Conservation (phyloP, 208 protist genomes). For the Naegleria fowleri region DNA sequence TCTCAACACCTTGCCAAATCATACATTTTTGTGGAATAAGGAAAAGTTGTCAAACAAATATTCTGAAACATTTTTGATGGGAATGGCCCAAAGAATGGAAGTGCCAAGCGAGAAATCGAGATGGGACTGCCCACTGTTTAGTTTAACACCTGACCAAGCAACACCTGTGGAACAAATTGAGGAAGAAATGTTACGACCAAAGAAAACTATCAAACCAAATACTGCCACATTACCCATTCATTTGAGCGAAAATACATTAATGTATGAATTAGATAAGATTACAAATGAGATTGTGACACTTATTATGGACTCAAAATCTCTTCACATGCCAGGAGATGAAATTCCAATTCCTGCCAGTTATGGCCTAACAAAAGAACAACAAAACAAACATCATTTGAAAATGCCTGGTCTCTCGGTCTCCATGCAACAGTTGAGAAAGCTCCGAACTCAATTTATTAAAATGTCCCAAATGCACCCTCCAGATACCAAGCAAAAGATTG, state of each 20-base stretch:
- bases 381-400: not conserved
- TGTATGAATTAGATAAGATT: constrained; percentile 21
- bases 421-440: not conserved
- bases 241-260: not conserved
- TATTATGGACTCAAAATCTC: not conserved
- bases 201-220: not conserved
- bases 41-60: not conserved
- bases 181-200: not conserved
- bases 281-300: not conserved
- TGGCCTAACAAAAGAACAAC: not conserved
- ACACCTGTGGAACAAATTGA: not conserved
- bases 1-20: not conserved
- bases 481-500: not conserved
- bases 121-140: constrained; percentile 24
- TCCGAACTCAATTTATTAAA: not conserved
- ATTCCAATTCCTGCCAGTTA: not conserved
- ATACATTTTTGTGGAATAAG: not conserved
- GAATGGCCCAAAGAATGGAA: not conserved
- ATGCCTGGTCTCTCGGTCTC: not conserved
- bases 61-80: not conserved
- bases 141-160: not conserved
- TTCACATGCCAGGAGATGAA: not conserved
- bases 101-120: constrained; percentile 4
- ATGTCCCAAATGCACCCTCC: constrained; percentile 20
- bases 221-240: not conserved